Evolutionary conservation across 176 grass and related monocot genomes (phyloP), one percentile per base, ranked within the genome.

Genomic region (Dendrocalamus sinicus): DNA sequence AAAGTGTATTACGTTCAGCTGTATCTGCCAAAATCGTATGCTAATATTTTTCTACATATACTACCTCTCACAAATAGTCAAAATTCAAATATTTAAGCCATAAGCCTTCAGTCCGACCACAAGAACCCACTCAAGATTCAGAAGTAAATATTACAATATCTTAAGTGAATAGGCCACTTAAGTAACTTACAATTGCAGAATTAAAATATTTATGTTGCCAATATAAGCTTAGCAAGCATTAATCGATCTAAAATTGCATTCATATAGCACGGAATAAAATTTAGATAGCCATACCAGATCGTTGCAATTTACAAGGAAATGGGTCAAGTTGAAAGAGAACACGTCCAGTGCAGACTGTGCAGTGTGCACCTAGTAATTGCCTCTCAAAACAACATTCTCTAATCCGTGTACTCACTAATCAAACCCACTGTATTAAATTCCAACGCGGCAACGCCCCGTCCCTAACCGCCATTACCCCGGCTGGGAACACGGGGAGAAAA

Each of bases 391-490:
- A 76, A 55, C 86, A 8, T 20, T 72, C 7, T 9, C 69, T 50
- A 87, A 81, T 66, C 85, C 69, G 23, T 7, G 39, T 68, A 26
- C 43, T 59, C 59, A 81, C 67, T 47, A 78, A 47, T 55, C 45
- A 12, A 62, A 44, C 54, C 66, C n/a, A 4, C 67, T 12, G 50
- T 74, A 79, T 83, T 79, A 78, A 46, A 62, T 75, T 63, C 64
- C 72, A 84, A 89, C n/a, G n/a, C n/a, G n/a, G n/a, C n/a, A n/a
- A n/a, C 75, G 37, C 16, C 0, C 22, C 48, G 17, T 75, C 77
- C 53, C 20, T 55, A 39, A 83, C 67, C 73, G 84, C 79, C 84
- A 75, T 75, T 22, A 26, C 57, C 66, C 46, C 66, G 19, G 48
- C 30, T 30, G 7, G 7, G 12, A 86, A 58, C 84, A 30, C 73